Evolutionary conservation across 306 rosid species (phyloP), one percentile per base, ranked within the genome.

Genomic region (Castanea crenata): DNA sequence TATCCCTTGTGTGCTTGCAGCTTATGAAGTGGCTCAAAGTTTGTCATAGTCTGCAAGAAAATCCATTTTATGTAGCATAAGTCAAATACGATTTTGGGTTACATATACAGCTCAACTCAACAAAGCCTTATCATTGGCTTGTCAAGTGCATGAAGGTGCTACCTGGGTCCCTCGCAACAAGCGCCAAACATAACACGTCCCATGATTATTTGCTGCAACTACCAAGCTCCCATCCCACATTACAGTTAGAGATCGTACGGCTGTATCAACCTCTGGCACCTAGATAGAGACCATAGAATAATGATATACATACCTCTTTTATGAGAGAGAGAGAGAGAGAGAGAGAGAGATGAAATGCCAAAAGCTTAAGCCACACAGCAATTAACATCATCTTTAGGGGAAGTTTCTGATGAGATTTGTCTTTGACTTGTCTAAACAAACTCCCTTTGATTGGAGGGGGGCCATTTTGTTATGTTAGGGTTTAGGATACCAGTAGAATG

Each of bases 151-250:
- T 55, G 76, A 59, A 74, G 79, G 77, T 71, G 76, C 44, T 83
- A 96, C 99, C 98, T 93, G 99, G 78, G 92, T 89, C 58, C 99
- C 99, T 44, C 90, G 94, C 83, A 93, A 77, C 85, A 96, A 83
- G 83, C 97, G 98, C 99, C 99, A 96, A 83, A 96, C 99, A 62
- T 91, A 96, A 81, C 99, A 96, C 9, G 98, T 96, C 81, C 99
- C 98, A 21, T 90, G 87, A 87, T 96, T 96, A 91, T 96, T 96
- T 84, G 98, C 99, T 54, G 99, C 98, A 82, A 96, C 99, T 69
- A 96, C 99, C 90, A 96, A 78, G 88, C 97, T 96, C 38, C 99
- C 99, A 83, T 96, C 99, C 99, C 99, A 93, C 99, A 96, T 96
- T 52, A 96, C 96, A 38, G 99, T 96, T 73, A 93, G 82, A 32